phyloP scores from a whole-genome alignment of 345 rosid species.

The Turritis glabra region DNA sequence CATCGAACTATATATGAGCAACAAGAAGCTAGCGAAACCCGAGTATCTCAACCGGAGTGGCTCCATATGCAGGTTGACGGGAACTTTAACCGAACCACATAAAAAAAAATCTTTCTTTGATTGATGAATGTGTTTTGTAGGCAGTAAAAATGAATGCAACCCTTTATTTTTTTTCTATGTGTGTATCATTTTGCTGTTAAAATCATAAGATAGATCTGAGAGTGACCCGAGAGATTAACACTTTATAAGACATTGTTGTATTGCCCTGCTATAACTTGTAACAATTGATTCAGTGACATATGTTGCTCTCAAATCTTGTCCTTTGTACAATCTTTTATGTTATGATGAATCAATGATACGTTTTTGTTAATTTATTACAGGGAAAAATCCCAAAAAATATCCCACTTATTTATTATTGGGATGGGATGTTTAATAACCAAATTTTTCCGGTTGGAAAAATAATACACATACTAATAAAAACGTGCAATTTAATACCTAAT shows the following conservation, averaged over 20 bases:
- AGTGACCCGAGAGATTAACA: slow-evolving; percentile 25
- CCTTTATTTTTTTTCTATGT: neutral
- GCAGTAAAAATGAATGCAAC: slow-evolving; percentile 34
- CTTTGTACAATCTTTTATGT: slow-evolving; percentile 8
- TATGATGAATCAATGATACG: slow-evolving; percentile 25
- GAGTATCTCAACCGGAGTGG: slow-evolving; percentile 70
- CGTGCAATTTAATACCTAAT: no score
- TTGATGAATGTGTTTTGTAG: slow-evolving; percentile 29
- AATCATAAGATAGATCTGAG: slow-evolving; percentile 23
- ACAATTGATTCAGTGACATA: slow-evolving; percentile 27
- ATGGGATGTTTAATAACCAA: no score
- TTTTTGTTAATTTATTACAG: neutral
- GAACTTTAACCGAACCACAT: slow-evolving; percentile 54
- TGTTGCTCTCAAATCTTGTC: slow-evolving; percentile 8
- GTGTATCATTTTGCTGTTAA: slow-evolving; percentile 23
- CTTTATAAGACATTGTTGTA: slow-evolving; percentile 22
- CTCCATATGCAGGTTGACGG: slow-evolving; percentile 84
- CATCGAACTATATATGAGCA: slow-evolving; percentile 60
- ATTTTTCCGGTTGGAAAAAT: no score
- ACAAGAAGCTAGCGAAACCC: slow-evolving; percentile 58
- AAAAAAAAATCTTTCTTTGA: slow-evolving; percentile 18
- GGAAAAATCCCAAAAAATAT: no score
- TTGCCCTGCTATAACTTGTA: slow-evolving; percentile 23
- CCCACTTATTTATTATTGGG: no score
- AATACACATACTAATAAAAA: no score